These are phyloP conservation scores for Cucumis cinereus DNA, from an alignment of 306 rosid species.

Conservation along the genomic window DNA sequence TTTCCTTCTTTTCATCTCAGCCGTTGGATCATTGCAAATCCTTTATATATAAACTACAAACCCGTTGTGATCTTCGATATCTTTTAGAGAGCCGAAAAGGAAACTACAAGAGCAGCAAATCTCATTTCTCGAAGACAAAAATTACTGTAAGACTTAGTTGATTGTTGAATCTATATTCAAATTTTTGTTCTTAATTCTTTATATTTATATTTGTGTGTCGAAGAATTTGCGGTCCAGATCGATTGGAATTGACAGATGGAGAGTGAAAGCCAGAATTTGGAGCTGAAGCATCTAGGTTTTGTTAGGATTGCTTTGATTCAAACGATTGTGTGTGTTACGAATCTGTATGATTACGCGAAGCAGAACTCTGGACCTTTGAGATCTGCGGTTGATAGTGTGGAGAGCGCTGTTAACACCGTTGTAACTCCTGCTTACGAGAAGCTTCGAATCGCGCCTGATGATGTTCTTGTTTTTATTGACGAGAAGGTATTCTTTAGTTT, in stretches of 20 bases:
- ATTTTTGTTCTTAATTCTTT: neutral
- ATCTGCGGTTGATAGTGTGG: constrained; percentile 47
- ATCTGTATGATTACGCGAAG: constrained; percentile 59
- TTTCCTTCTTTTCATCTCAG: neutral
- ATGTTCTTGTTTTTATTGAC: constrained; percentile 54
- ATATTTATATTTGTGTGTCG: neutral
- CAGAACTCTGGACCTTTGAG: constrained; percentile 55
- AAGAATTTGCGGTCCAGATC: neutral
- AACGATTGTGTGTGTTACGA: constrained; percentile 25
- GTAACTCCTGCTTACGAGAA: constrained; percentile 52
- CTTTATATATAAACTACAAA: no score
- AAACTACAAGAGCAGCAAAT: neutral
- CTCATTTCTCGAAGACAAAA: neutral
- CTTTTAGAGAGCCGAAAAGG: neutral
- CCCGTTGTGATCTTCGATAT: neutral
- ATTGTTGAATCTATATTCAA: neutral
- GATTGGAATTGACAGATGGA: constrained; percentile 17
- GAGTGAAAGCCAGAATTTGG: constrained; percentile 23
- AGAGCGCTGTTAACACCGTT: constrained; percentile 39
- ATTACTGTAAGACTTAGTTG: neutral
- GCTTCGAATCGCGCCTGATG: constrained; percentile 38
- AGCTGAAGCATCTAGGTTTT: constrained; percentile 48
- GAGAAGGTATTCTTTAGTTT: constrained; percentile 28
- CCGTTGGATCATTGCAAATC: neutral
- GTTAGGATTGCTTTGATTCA: constrained; percentile 46